Base-by-base conservation (phyloP, 2,329 filamentous ascomycete species). In the Sclerotinia sclerotiorum region DNA sequence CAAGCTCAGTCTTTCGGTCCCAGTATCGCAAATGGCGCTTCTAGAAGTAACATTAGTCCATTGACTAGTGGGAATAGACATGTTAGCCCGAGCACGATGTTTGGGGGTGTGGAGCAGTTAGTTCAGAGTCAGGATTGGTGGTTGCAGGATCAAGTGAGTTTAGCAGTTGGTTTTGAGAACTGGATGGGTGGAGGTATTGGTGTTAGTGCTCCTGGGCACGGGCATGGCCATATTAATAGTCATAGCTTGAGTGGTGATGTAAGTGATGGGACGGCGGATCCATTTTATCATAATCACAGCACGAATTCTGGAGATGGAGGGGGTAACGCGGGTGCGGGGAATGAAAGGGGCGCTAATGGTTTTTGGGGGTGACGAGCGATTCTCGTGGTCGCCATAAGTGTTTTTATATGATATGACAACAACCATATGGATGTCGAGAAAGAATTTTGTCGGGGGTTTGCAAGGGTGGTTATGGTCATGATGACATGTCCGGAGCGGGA, bases 121-220 rank as follows among this genome's bases (percentile, higher is more conserved):
- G 82, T 90, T 57, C 87, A 90, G 62, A 86, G 84, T 60, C 86
- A 89, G 70, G 85, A 90, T 72, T 88, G 85, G 86, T 88, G 87
- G 82, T 81, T 88, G 66, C 80, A 83, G 48, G 88, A 91, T 73
- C 87, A 90, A 73, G 83, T 81, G 24, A 84, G 85, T 62, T 78
- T 90, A 5, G 87, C 85, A 0, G 77, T 84, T 5, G 88, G 87
- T 1, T 86, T 90, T 71, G 88, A 85, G 35, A 88, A 87, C 67
- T 90, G 88, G 87, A 80, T 80, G 66, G 71, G 68, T 5, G 65
- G 54, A 8, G 44, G 65, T 52, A n/a, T 21, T 21, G 21, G 29
- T 24, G 17, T 54, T 29, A 39, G 29, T 44, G 35, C 35, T 52
- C 49, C 48, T 49, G 32, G 35, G 2, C 6, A 17, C 2, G 35